Conservation (phyloP, 257 asterid species). For the Ocimum tenuiflorum region DNA sequence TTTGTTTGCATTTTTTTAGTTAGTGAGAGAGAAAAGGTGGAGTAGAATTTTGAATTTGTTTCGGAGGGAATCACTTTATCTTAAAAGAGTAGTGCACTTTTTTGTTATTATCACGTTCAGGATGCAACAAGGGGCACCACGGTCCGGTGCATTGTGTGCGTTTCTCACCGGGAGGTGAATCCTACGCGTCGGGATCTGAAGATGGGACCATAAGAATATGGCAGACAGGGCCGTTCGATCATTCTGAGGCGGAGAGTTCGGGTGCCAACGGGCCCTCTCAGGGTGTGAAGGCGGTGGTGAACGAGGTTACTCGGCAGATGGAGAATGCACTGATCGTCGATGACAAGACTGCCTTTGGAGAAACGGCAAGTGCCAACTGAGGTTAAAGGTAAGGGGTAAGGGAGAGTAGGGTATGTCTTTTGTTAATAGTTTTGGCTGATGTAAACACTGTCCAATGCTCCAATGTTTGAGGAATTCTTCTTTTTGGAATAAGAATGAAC, state of each 20-base stretch:
- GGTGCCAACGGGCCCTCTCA: conserved; percentile 30
- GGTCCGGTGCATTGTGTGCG: conserved; percentile 98
- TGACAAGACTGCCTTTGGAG: not conserved
- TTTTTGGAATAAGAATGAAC: not conserved
- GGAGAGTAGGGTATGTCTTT: too few species aligned
- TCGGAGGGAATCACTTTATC: too few species aligned
- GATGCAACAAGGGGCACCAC: conserved; percentile 98
- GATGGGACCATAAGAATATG: conserved; percentile 95
- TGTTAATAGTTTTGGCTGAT: conserved; percentile 5
- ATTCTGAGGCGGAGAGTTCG: conserved; percentile 34
- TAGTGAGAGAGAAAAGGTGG: too few species aligned
- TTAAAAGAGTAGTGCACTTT: too few species aligned
- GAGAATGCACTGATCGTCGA: not conserved
- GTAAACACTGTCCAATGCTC: not conserved
- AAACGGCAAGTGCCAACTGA: not conserved
- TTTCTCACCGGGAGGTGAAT: conserved; percentile 89
- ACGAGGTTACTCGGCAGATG: conserved; percentile 5
- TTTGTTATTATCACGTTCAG: conserved; percentile 23
- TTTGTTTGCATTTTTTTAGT: too few species aligned
- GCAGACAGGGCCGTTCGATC: conserved; percentile 58
- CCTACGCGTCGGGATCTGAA: conserved; percentile 96
- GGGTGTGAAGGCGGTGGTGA: conserved; percentile 9
- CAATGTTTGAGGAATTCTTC: not conserved
- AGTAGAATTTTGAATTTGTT: too few species aligned
- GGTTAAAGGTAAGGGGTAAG: not conserved